Evolutionary conservation across 2,329 filamentous ascomycete species (phyloP), one percentile per base, ranked within the genome.

Genomic region (Trichoderma cornu-damae): DNA sequence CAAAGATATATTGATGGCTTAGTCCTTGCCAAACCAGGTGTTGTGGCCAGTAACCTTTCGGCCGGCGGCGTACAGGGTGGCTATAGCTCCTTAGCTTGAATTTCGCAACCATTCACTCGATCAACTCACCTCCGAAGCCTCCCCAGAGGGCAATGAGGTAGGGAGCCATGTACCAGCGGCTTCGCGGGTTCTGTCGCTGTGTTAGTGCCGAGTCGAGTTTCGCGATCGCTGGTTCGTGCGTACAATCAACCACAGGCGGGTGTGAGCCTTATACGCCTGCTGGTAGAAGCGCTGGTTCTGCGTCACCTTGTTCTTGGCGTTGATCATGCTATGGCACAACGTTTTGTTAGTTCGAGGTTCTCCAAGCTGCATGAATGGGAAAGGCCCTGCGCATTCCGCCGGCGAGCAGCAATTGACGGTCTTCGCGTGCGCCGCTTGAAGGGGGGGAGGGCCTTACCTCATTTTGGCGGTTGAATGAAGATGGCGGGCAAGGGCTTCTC

Each of bases 181-280:
- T 87, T 69, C 84, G 82, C 63, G 84, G 75, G 77, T 81, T 77
- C 85, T 89, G 69, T 63, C 24, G 18, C 42, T 53, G 37, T 32
- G 56, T 63, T 52, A 62, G 62, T 8, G 34, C 14, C 40, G 28
- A 18, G 32, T 11, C 34, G 20, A 30, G 46, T 22, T 43, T 44
- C 16, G 44, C 32, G n/a, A 43, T 47, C 32, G 60, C 61, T 57
- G 61, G 63, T 61, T 57, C 58, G 52, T 28, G 58, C 86, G 72
- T 81, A 92, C 88, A 75, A 91, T 90, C 74, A 82, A 78, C 88
- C 89, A 92, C 72, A 89, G 74, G 68, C 89, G 84, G 65, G 84
- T 77, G 72, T 86, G 82, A 62, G 77, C 74, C 68, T 82, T 83
- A 74, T 88, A 88, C 66, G 89, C 85, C 64, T 80, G 77, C 78